phyloP scores from a whole-genome alignment of 768 basidiomycete genomes.

The Hygrophoropsis aurantiaca region DNA sequence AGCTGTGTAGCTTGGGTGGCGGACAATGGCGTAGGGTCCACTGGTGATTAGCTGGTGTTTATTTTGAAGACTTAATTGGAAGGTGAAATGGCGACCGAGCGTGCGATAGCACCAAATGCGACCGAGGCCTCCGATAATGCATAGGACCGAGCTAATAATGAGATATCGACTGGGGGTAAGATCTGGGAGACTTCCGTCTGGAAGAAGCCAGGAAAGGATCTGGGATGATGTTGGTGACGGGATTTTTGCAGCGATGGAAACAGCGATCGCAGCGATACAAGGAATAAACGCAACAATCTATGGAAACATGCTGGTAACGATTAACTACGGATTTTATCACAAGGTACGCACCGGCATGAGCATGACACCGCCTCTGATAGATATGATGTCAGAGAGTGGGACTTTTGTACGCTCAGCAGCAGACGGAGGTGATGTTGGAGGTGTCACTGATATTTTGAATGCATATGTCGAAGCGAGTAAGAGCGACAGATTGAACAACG shows the following conservation, averaged over 20 bases:
- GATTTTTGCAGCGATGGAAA: conserved; percentile 14
- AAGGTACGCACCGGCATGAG: conserved; percentile 18
- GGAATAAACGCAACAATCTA: conserved; percentile 27
- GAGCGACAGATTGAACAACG: conserved; percentile 17
- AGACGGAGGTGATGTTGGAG: conserved; percentile 19
- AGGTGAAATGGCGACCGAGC: conserved; percentile 35
- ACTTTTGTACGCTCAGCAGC: conserved; percentile 15
- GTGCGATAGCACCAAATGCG: conserved; percentile 36
- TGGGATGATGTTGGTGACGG: conserved; percentile 19
- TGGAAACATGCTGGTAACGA: no score
- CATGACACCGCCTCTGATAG: not conserved
- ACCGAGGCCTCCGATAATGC: conserved; percentile 28
- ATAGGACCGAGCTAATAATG: conserved; percentile 25
- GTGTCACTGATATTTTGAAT: conserved; percentile 24
- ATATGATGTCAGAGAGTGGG: no score
- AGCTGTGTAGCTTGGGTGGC: conserved; percentile 35
- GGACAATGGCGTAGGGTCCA: conserved; percentile 36
- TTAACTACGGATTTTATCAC: conserved; percentile 1
- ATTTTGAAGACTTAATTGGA: conserved; percentile 29
- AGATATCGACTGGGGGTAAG: conserved; percentile 24
- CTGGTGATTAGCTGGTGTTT: conserved; percentile 30
- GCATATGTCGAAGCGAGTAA: conserved; percentile 24
- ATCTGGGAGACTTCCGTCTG: conserved; percentile 17
- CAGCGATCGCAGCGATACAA: conserved; percentile 25
- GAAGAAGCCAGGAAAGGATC: conserved; percentile 18